Evolutionary conservation across 805 yeast species (phyloP).

Genomic region (Starmerella gropengiesseri): DNA sequence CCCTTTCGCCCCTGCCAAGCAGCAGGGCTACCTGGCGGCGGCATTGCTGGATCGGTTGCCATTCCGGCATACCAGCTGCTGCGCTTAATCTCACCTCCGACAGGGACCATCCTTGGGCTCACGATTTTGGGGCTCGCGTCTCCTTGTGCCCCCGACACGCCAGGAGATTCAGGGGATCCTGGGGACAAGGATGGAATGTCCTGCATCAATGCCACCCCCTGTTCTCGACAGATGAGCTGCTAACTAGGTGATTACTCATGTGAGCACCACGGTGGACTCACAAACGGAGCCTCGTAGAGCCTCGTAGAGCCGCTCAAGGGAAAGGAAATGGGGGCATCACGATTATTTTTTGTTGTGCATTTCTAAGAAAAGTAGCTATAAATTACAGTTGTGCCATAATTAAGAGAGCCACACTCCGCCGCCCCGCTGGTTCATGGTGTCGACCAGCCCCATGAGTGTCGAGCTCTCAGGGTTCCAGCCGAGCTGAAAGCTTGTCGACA

Average conservation of each 20-base stretch:
- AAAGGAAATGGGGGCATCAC: too few relatives aligned
- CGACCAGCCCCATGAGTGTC: constrained; percentile 53
- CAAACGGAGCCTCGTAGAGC: too few relatives aligned
- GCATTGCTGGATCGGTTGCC: constrained; percentile 13
- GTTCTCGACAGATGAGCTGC: too few relatives aligned
- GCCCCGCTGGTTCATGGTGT: constrained; percentile 57
- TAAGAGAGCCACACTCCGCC: constrained; percentile 41
- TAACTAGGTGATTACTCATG: too few relatives aligned
- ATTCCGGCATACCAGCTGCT: constrained; percentile 23
- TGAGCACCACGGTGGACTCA: too few relatives aligned
- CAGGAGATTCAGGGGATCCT: constrained; percentile 8
- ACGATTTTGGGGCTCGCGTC: too few relatives aligned
- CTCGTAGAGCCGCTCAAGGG: too few relatives aligned
- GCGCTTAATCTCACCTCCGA: constrained; percentile 16
- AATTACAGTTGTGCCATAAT: background rate
- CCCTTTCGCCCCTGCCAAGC: constrained; percentile 16
- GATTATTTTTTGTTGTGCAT: background rate
- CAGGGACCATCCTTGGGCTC: background rate
- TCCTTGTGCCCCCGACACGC: too few relatives aligned
- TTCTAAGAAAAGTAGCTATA: background rate
- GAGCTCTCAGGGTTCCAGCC: constrained; percentile 64
- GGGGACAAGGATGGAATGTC: background rate
- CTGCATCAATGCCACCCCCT: background rate
- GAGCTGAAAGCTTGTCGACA: constrained; percentile 60
- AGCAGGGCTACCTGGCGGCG: constrained; percentile 21